Evolutionary conservation across 2,329 filamentous ascomycete species (phyloP).

Genomic region (Verticillium nubilum): DNA sequence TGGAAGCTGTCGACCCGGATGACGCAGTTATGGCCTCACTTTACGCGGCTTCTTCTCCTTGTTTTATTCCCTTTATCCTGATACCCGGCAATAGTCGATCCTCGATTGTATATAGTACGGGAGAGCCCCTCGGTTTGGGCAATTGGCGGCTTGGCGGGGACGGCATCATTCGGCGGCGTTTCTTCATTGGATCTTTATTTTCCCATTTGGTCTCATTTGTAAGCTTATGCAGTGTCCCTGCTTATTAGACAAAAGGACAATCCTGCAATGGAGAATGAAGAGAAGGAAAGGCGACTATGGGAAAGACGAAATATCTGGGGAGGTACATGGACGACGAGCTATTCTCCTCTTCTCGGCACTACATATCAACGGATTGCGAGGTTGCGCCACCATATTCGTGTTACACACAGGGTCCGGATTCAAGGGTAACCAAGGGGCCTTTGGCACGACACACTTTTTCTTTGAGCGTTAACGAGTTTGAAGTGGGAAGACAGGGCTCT

Average conservation of each 20-base stretch:
- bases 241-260: slow-evolving; percentile 2
- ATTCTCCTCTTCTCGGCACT: neutral
- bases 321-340: neutral
- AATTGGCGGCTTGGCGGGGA: neutral
- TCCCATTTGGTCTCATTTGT: neutral
- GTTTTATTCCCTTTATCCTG: neutral
- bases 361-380: neutral
- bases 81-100: neutral
- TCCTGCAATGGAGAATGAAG: slow-evolving; percentile 1
- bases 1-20: neutral
- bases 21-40: neutral
- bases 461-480: neutral
- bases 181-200: neutral
- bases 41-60: neutral
- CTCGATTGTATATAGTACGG: neutral
- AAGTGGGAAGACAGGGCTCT: neutral
- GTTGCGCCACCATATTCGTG: neutral
- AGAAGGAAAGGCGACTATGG: neutral
- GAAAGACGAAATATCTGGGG: neutral
- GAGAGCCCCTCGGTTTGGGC: neutral
- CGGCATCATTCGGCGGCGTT: slow-evolving; percentile 3
- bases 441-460: neutral
- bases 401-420: neutral
- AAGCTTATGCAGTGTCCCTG: neutral
- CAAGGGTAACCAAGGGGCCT: neutral